Evolutionary conservation across 352 stramenopile species (phyloP), one percentile per base, ranked within the genome.

Genomic region (Phytophthora crassamura): DNA sequence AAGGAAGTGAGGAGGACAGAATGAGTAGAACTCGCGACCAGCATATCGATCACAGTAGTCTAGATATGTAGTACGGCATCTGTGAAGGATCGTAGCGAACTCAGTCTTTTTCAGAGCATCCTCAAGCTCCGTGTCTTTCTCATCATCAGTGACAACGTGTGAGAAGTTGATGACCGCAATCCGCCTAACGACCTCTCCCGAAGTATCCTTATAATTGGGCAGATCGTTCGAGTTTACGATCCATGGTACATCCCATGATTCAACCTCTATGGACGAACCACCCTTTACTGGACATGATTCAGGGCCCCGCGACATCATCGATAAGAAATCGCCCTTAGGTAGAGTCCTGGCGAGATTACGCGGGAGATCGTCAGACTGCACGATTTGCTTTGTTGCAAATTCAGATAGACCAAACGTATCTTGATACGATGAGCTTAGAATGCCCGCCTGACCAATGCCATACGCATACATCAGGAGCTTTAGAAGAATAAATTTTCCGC

Each of bases 1-100:
- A 58, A 58, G 43, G 49, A 58, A 34, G n/a, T 30, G 46, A 46
- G 46, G 15, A 30, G 49, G 49, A 42, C 49, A 58, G 18, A 58
- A 58, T 20, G 32, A 33, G 10, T 58, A 14, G 46, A 43, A 30
- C 34, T 34, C 49, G 22, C 46, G 43, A 20, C 46, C 46, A n/a
- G 43, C 46, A 34, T 58, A 42, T 42, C 46, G 25, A 34, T n/a
- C 20, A 58, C 49, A 58, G 14, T 46, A 58, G 16, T 47, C 32
- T 20, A 47, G 40, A 47, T 47, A 47, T 6, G 40, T 47, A 32
- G 40, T 32, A 32, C 40, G 40, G 32, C 40, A 47, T 10, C 40
- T n/a, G 40, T 47, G 40, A 32, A 47, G 40, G 32, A 47, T 32
- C 16, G 32, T 20, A 20, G 16, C 40, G 32, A 47, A 47, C 32